phyloP scores from a whole-genome alignment of 352 stramenopile genomes.

The Globisporangium okanoganense region DNA sequence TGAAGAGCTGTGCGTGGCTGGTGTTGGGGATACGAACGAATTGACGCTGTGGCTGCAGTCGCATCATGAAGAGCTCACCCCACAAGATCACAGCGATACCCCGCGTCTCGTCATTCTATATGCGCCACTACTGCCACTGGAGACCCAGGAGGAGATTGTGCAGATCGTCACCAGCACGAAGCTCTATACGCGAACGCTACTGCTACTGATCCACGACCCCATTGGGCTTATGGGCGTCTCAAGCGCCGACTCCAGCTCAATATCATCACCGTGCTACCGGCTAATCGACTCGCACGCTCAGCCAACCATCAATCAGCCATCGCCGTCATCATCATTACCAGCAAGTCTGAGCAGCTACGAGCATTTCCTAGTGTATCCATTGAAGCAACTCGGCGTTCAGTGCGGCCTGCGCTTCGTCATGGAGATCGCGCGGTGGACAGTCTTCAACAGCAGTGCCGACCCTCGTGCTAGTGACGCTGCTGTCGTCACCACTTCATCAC shows the following conservation, averaged over 20 bases:
- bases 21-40: not conserved
- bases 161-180: not conserved
- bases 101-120: slow-evolving; percentile 14
- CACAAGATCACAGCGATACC: not conserved
- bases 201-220: slow-evolving; percentile 13
- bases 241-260: not conserved
- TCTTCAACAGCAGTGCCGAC: not conserved
- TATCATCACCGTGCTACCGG: not conserved
- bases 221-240: slow-evolving; percentile 6
- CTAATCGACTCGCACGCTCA: slow-evolving; percentile 2
- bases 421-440: slow-evolving; percentile 36
- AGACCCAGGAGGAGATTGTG: not conserved
- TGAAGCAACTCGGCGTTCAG: slow-evolving; percentile 37
- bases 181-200: not conserved
- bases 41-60: slow-evolving; percentile 9
- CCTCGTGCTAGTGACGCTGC: not conserved
- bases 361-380: slow-evolving; percentile 22
- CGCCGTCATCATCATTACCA: not conserved
- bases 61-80: not conserved
- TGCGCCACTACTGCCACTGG: not conserved
- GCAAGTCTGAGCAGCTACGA: not conserved
- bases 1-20: not conserved
- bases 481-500: not conserved
- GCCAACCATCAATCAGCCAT: not conserved
- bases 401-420: slow-evolving; percentile 56